phyloP scores from a whole-genome alignment of 176 grass and related monocot genomes.

The Oryza glaberrima region DNA sequence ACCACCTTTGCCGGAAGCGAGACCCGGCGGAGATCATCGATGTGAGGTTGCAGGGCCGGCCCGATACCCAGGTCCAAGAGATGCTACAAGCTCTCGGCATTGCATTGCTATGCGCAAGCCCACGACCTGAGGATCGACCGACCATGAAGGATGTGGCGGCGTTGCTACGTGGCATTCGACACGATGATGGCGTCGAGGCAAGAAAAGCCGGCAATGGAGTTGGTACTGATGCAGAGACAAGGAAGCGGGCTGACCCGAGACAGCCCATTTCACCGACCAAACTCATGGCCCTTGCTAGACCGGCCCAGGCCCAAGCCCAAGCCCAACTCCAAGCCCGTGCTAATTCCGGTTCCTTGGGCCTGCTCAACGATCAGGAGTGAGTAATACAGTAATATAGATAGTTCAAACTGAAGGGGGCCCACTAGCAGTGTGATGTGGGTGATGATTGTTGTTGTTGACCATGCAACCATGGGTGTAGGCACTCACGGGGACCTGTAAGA shows the following conservation, averaged over 20 bases:
- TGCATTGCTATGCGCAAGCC: constrained; percentile 70
- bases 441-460: background rate
- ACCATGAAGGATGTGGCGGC: constrained; percentile 88
- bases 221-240: background rate
- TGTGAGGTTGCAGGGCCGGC: constrained; percentile 52
- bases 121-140: constrained; percentile 63
- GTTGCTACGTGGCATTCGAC: constrained; percentile 66
- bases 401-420: background rate
- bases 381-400: background rate
- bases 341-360: constrained; percentile 38
- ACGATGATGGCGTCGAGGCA: constrained; percentile 47
- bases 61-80: constrained; percentile 71
- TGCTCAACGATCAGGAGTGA: constrained; percentile 34
- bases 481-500: background rate
- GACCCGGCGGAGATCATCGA: constrained; percentile 73
- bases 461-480: background rate
- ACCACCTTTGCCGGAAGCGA: constrained; percentile 59
- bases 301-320: background rate
- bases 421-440: background rate
- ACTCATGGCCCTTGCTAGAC: background rate
- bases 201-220: constrained; percentile 25
- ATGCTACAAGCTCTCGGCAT: constrained; percentile 91
- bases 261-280: constrained; percentile 40
- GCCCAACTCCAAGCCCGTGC: background rate
- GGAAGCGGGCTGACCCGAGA: constrained; percentile 43